A percentile compares a stretch with the other conserved stretches of the same genome.
Evolutionary conservation across 140 eudicot species (phyloP).

Genomic region (Flaveria floridana): DNA sequence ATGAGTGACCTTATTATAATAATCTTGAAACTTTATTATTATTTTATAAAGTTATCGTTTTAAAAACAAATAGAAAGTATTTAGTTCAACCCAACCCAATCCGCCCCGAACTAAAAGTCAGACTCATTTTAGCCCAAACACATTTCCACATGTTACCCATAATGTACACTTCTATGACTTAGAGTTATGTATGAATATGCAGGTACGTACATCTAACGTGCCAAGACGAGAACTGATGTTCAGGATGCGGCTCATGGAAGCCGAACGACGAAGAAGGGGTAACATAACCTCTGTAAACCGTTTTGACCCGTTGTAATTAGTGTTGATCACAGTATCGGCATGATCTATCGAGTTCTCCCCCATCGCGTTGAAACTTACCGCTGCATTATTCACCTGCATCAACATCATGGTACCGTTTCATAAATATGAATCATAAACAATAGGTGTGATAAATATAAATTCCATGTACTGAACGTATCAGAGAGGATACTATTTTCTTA

Average conservation of each 20-base stretch:
- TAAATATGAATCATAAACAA: not conserved
- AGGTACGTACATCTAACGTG: slow-evolving; percentile 48
- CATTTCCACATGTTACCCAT: not conserved
- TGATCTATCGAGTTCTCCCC: slow-evolving; percentile 58
- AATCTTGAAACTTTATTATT: no score
- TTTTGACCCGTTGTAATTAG: slow-evolving; percentile 75
- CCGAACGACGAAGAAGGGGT: slow-evolving; percentile 54
- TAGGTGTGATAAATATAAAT: no score
- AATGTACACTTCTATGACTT: not conserved
- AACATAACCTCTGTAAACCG: slow-evolving; percentile 57
- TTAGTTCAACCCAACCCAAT: not conserved
- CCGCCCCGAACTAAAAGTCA: not conserved
- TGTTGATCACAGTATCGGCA: slow-evolving; percentile 58
- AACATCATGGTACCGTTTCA: not conserved
- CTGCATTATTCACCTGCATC: slow-evolving; percentile 84
- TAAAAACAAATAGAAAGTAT: not conserved
- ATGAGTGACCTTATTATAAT: no score
- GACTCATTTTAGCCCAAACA: not conserved
- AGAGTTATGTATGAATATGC: not conserved
- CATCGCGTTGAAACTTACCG: slow-evolving; percentile 59
- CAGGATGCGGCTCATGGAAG: slow-evolving; percentile 52
- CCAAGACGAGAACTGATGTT: slow-evolving; percentile 89
- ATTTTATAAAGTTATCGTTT: no score
- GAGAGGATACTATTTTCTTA: no score
- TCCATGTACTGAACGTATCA: no score